Evolutionary conservation across 495 filamentous ascomycete species (phyloP), one percentile per base, ranked within the genome.

Genomic region (Glutinoglossum americanum): DNA sequence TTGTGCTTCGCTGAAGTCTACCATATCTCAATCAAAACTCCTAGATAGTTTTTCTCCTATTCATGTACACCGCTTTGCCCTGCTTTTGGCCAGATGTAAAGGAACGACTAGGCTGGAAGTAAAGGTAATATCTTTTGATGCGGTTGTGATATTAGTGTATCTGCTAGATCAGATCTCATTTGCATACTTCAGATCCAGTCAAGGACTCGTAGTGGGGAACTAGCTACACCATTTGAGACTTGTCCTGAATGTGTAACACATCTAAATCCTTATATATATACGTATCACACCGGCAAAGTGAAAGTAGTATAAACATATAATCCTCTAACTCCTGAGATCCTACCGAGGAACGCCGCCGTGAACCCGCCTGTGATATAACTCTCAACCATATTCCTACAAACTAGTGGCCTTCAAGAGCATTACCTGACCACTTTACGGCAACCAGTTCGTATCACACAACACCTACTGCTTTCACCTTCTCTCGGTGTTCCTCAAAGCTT

Each of bases 391-490:
- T 48, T 19, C 44, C 21, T 9, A 4, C 47, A 25, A 9, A 17
- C 8, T 53, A 32, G 13, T 15, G 23, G 30, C 5, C 47, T 23
- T 49, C 47, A 49, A 19, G 23, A 21, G 23, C 25, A 9, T 9
- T n/a, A 4, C 8, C 47, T 27, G 26, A 7, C 51, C 23, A 5
- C 4, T 30, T 54, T 53, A 15, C 49, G 15, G 3, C 49, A 5
- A 8, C 51, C 21, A 32, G n/a, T 54, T 54, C 25, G 17, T 27
- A 30, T 56, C 41, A 59, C n/a, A 59, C 23, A 17, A 59, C 26
- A 25, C 66, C 67, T 7, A 41, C 63, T 0, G 62, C 66, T 44
- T 59, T 59, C 48, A 51, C 63, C 59, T 69, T 67, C 49, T 65
- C 62, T 10, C 55, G 53, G 27, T 59, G 49, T 19, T 48, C 55